A percentile compares a stretch with the other conserved stretches of the same genome.
Evolutionary conservation across 495 filamentous ascomycete genomes (phyloP).

Genomic region (Mytilinidion resinicola): DNA sequence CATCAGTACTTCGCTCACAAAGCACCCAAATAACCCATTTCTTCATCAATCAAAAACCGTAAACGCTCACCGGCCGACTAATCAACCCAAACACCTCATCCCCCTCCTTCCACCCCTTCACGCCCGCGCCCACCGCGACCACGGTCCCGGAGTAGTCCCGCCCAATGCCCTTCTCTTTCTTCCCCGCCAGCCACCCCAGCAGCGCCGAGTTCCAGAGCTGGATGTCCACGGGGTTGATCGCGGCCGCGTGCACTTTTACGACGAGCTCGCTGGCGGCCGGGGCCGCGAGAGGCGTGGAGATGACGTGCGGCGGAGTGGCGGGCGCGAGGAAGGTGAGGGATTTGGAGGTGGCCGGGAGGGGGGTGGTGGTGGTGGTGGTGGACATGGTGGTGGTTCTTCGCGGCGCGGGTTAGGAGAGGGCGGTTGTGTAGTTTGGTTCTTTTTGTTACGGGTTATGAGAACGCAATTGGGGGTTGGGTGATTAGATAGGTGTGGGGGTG

Average conservation of each 20-base stretch:
- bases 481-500: too few relatives aligned
- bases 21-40: not conserved
- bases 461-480: too few relatives aligned
- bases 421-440: not conserved
- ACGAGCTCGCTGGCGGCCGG: constrained; percentile 17
- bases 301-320: constrained; percentile 5
- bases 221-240: constrained; percentile 34
- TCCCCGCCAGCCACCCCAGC: constrained; percentile 11
- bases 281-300: not conserved
- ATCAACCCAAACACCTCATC: constrained; percentile 30
- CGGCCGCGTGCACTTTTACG: constrained; percentile 28
- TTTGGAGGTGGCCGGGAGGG: constrained; percentile 1
- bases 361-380: not conserved
- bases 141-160: constrained; percentile 30
- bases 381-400: not conserved
- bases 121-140: constrained; percentile 15
- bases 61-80: not conserved
- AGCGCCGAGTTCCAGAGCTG: constrained; percentile 30
- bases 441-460: not conserved
- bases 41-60: not conserved
- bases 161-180: constrained; percentile 27
- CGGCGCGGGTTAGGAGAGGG: not conserved
- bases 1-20: not conserved
- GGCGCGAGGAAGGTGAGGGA: constrained; percentile 15
- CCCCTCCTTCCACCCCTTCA: constrained; percentile 22